Conservation (phyloP, 2,329 filamentous ascomycete species). For the Neurospora sp. region DNA sequence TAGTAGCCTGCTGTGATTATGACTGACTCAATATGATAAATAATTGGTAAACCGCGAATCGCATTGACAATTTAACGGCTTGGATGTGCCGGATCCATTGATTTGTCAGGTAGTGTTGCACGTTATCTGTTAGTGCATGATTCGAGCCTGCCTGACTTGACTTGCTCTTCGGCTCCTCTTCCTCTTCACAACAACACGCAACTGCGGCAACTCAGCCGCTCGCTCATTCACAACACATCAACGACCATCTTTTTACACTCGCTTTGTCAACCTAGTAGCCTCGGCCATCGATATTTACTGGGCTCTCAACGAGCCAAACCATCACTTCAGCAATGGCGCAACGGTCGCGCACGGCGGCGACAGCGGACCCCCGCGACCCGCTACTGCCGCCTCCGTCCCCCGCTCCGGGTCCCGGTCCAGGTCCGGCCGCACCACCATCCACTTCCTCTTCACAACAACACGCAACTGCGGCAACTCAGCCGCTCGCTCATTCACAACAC, state of each 20-base stretch:
- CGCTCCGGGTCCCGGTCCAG: not conserved
- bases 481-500: not conserved
- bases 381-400: not conserved
- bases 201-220: not conserved
- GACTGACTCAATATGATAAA: not conserved
- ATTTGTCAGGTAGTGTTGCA: not conserved
- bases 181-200: not conserved
- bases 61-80: not conserved
- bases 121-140: not conserved
- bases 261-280: not conserved
- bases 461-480: not conserved
- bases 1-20: not conserved
- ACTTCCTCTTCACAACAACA: not conserved
- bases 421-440: not conserved
- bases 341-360: not conserved
- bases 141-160: not conserved
- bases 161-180: not conserved
- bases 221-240: not conserved
- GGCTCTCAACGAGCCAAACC: not conserved
- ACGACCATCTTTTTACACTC: not conserved
- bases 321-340: not conserved
- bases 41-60: not conserved
- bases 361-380: not conserved
- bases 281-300: not conserved
- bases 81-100: not conserved